phyloP scores from a whole-genome alignment of 2,329 filamentous ascomycete genomes.

The Aspergillus tamarii region DNA sequence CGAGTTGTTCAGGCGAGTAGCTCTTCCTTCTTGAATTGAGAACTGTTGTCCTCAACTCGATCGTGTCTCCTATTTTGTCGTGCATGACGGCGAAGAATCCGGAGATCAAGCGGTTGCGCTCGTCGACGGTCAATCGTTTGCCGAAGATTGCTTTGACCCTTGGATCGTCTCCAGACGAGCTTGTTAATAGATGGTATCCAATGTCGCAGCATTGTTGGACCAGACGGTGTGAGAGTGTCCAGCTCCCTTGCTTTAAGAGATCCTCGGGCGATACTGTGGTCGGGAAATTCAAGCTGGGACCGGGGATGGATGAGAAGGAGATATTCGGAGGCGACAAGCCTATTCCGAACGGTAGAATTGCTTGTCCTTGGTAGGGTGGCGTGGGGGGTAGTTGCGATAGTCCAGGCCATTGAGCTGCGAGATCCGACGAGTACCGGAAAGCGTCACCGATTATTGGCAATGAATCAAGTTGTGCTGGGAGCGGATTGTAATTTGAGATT shows the following conservation, averaged over 20 bases:
- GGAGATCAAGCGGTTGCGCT: neutral
- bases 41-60: constrained; percentile 22
- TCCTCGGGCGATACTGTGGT: neutral
- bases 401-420: constrained; percentile 16
- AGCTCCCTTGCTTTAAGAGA: constrained; percentile 13
- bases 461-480: constrained; percentile 8
- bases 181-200: constrained; percentile 25
- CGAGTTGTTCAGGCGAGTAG: constrained; percentile 16
- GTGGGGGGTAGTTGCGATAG: constrained; percentile 18
- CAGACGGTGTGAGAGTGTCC: constrained; percentile 25
- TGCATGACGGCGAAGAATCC: constrained; percentile 10
- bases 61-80: constrained; percentile 19
- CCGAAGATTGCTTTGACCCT: constrained; percentile 22
- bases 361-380: constrained; percentile 22
- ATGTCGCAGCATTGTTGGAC: constrained; percentile 26
- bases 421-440: constrained; percentile 8
- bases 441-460: neutral
- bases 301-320: neutral
- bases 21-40: constrained; percentile 17
- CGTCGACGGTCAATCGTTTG: neutral
- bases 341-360: constrained; percentile 21
- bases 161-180: constrained; percentile 11
- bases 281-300: neutral
- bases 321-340: constrained; percentile 16
- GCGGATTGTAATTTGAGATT: constrained; percentile 10